Conservation (phyloP, 2,329 filamentous ascomycete species). For the Cordyceps cateniannulata region DNA sequence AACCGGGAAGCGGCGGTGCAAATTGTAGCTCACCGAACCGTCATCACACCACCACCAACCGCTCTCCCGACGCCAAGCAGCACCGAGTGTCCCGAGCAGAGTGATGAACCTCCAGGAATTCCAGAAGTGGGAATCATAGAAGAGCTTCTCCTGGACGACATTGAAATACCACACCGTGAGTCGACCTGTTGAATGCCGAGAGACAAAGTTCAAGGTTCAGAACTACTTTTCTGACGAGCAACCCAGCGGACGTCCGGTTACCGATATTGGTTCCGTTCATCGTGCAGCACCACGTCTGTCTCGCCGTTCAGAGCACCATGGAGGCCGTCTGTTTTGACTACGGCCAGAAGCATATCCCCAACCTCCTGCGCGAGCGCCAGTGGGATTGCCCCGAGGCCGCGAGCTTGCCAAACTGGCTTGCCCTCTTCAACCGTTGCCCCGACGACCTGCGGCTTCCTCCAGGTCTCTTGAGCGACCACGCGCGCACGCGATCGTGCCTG, state of each 20-base stretch:
- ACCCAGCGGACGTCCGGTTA: background rate
- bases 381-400: background rate
- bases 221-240: background rate
- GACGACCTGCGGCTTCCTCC: background rate
- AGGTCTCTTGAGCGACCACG: background rate
- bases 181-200: no score
- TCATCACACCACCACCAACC: background rate
- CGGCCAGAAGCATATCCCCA: background rate
- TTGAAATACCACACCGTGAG: background rate
- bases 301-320: background rate
- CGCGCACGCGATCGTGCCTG: background rate
- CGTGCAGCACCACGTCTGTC: background rate
- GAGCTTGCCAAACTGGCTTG: background rate
- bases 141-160: background rate
- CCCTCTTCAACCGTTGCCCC: background rate
- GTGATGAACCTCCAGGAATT: background rate
- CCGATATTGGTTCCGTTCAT: background rate
- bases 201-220: no score
- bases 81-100: background rate
- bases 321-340: background rate
- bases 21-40: background rate
- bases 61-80: background rate
- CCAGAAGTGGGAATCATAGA: background rate
- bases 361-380: background rate
- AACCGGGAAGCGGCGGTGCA: background rate